Evolutionary conservation across 1,284 basidiomycete genomes (phyloP).

Genomic region (Moesziomyces sp.): DNA sequence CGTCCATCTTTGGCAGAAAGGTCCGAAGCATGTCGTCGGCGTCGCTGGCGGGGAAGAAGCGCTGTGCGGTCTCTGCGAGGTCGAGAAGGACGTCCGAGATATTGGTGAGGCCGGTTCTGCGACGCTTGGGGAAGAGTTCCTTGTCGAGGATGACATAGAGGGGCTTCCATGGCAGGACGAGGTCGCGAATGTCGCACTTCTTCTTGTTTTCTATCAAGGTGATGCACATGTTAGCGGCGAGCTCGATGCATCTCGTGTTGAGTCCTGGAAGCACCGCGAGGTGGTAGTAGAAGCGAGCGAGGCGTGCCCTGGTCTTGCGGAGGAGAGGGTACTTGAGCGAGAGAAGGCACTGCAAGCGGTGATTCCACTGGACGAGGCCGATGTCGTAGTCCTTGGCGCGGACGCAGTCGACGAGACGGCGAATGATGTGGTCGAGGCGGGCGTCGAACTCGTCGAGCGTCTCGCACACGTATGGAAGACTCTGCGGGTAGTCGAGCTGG

Average conservation of each 20-base stretch:
- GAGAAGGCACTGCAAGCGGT: slow-evolving; percentile 63
- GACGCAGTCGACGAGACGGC: slow-evolving; percentile 79
- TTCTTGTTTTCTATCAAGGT: slow-evolving; percentile 81
- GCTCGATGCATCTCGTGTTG: slow-evolving; percentile 77
- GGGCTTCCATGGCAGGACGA: slow-evolving; percentile 88
- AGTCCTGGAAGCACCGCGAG: slow-evolving; percentile 79
- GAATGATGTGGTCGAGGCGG: slow-evolving; percentile 80
- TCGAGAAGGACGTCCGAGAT: slow-evolving; percentile 85
- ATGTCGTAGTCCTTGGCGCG: slow-evolving; percentile 76
- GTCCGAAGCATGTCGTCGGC: slow-evolving; percentile 87
- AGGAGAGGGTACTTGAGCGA: slow-evolving; percentile 67
- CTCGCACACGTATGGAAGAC: slow-evolving; percentile 84
- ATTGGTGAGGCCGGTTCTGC: slow-evolving; percentile 66
- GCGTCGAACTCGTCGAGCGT: slow-evolving; percentile 81
- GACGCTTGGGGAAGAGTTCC: slow-evolving; percentile 83
- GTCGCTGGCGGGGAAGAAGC: slow-evolving; percentile 90
- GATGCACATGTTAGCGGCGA: slow-evolving; percentile 79
- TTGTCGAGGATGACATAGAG: slow-evolving; percentile 82
- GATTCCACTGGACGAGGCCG: slow-evolving; percentile 72
- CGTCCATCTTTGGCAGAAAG: slow-evolving; percentile 80
- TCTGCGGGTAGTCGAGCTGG: slow-evolving; percentile 62
- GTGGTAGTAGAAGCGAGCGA: slow-evolving; percentile 86
- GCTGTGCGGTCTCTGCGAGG: slow-evolving; percentile 81
- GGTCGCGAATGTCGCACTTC: slow-evolving; percentile 80
- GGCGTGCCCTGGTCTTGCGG: slow-evolving; percentile 76